A percentile compares a stretch with the other conserved stretches of the same genome.
phyloP scores from a whole-genome alignment of 805 yeast species.

The Candida rishiriensis region DNA sequence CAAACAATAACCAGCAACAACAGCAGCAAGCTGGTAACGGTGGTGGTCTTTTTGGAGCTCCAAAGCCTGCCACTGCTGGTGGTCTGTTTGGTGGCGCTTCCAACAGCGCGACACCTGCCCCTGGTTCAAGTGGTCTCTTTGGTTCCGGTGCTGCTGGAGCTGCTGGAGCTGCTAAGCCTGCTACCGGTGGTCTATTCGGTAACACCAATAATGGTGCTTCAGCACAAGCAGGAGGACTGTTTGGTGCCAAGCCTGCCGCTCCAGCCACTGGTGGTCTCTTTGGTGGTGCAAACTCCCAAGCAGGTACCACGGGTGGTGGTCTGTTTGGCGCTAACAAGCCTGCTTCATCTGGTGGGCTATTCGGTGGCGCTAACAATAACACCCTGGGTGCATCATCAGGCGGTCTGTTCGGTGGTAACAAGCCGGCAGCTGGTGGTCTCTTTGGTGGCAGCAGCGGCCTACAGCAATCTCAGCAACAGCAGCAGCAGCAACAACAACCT shows the following conservation, averaged over 20 bases:
- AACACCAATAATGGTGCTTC: constrained; percentile 9
- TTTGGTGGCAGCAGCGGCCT: constrained; percentile 32
- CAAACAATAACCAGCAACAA: too few species aligned
- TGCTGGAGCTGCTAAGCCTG: constrained; percentile 30
- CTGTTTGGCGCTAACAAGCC: constrained; percentile 20
- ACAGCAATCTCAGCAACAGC: neutral
- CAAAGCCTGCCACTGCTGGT: constrained; percentile 15
- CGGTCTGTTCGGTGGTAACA: constrained; percentile 32
- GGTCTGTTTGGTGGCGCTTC: constrained; percentile 15
- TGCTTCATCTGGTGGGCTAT: constrained; percentile 35
- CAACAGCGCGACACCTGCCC: neutral
- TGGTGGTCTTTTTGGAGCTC: constrained; percentile 14
- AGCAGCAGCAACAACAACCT: too few species aligned
- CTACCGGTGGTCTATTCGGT: constrained; percentile 29
- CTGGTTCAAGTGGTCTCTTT: too few species aligned
- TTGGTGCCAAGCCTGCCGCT: constrained; percentile 28
- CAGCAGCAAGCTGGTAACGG: too few species aligned
- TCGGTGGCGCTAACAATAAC: constrained; percentile 29
- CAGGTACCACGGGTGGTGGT: constrained; percentile 8
- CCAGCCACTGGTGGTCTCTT: constrained; percentile 26
- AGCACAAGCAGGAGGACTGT: constrained; percentile 30
- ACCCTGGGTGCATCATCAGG: constrained; percentile 15
- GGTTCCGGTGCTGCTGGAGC: constrained; percentile 17
- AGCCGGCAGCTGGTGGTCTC: constrained; percentile 36
- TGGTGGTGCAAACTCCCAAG: constrained; percentile 15